Evolutionary conservation across 768 basidiomycete genomes (phyloP).

Genomic region (Scleroderma bovista): DNA sequence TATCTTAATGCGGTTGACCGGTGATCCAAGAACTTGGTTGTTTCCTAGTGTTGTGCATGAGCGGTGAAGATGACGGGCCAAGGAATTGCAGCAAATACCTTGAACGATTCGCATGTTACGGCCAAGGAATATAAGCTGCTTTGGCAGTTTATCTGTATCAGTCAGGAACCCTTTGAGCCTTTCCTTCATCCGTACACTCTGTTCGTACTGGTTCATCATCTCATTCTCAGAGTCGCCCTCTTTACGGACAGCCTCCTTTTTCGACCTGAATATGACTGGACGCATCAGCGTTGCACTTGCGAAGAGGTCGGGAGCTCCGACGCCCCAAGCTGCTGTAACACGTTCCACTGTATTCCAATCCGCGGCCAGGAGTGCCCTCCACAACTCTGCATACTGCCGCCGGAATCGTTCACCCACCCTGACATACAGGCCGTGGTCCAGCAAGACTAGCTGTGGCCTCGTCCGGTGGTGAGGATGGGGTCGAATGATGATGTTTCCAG

Average conservation of each 20-base stretch:
- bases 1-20: conserved; percentile 87
- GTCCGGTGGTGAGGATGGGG: conserved; percentile 27
- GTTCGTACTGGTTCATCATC: conserved; percentile 57
- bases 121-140: conserved; percentile 68
- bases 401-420: conserved; percentile 61
- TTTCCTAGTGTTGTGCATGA: conserved; percentile 41
- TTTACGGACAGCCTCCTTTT: conserved; percentile 6
- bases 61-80: neutral
- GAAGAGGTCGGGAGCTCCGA: conserved; percentile 65
- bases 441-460: conserved; percentile 64
- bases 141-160: conserved; percentile 77
- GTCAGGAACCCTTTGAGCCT: conserved; percentile 58
- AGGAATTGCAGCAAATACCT: conserved; percentile 14
- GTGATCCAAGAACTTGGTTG: conserved; percentile 79
- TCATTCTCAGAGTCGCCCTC: conserved; percentile 9
- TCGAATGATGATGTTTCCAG: conserved; percentile 74
- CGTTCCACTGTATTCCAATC: conserved; percentile 49
- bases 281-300: conserved; percentile 70
- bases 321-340: conserved; percentile 59
- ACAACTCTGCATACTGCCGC: conserved; percentile 71
- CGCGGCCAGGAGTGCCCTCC: conserved; percentile 58
- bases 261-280: conserved; percentile 40
- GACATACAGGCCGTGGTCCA: conserved; percentile 93
- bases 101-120: conserved; percentile 64
- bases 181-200: conserved; percentile 62